phyloP scores from a whole-genome alignment of 2,329 filamentous ascomycete genomes.

The Pezicula carpinea region DNA sequence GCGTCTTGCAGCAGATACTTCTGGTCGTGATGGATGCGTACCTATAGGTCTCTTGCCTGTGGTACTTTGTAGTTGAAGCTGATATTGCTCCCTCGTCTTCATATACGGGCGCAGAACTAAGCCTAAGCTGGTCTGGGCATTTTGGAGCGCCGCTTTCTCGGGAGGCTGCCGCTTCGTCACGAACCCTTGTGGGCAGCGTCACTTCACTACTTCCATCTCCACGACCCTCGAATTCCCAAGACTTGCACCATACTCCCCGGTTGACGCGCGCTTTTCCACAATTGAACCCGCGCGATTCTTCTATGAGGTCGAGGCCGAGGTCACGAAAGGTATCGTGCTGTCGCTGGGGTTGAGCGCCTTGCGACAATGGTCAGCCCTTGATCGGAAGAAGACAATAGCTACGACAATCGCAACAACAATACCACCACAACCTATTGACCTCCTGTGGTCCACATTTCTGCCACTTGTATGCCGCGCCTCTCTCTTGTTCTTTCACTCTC shows the following conservation, averaged over 20 bases:
- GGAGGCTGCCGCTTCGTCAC: no score
- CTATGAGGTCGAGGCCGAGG: constrained; percentile 14
- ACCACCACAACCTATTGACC: constrained; percentile 1
- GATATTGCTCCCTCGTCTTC: no score
- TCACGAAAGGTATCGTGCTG: neutral
- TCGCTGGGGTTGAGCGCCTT: constrained; percentile 10
- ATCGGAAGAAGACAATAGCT: constrained; percentile 12
- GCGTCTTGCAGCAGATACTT: no score
- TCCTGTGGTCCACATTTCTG: neutral
- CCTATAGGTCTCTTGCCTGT: no score
- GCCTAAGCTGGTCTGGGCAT: no score
- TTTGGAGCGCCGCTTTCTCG: no score
- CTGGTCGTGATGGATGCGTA: no score
- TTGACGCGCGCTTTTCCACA: neutral
- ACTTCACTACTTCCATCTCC: neutral
- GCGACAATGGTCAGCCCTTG: constrained; percentile 24
- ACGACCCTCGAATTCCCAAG: neutral
- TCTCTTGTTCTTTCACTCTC: neutral
- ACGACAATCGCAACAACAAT: constrained; percentile 2
- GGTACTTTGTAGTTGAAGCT: no score
- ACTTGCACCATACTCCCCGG: neutral
- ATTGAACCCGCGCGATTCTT: constrained; percentile 11
- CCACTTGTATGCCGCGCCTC: constrained; percentile 1
- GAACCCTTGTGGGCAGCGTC: no score
- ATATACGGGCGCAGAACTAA: no score